Evolutionary conservation across 352 stramenopile species (phyloP).

Genomic region (Globisporangium apiculatum): DNA sequence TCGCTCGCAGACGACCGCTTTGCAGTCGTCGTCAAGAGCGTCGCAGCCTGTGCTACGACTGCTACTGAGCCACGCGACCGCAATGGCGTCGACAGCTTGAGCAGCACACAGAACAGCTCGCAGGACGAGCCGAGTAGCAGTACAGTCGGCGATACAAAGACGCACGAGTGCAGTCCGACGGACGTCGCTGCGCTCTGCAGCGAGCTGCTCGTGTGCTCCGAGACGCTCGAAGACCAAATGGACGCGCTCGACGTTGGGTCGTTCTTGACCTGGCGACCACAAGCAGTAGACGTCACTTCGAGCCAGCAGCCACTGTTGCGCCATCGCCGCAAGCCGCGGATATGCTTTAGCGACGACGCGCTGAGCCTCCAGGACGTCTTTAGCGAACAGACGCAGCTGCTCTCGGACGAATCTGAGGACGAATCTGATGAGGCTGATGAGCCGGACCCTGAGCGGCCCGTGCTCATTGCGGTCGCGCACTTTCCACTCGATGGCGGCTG

Average conservation of each 20-base stretch:
- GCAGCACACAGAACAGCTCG: constrained; percentile 1
- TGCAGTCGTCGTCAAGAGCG: background rate
- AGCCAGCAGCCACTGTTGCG: background rate
- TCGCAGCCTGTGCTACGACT: too few species aligned
- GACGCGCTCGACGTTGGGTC: constrained; percentile 11
- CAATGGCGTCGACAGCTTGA: background rate
- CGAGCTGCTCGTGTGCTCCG: constrained; percentile 8
- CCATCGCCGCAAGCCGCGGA: constrained; percentile 10
- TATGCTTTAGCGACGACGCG: constrained; percentile 6
- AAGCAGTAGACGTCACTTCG: too few species aligned
- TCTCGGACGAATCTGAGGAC: background rate
- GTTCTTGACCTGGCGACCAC: constrained; percentile 3
- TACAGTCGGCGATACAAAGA: background rate
- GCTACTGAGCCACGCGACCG: background rate
- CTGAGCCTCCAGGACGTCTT: constrained; percentile 5
- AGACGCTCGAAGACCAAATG: constrained; percentile 14
- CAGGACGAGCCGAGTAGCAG: background rate
- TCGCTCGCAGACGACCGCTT: constrained; percentile 7
- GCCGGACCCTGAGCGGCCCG: background rate
- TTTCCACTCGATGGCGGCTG: constrained; percentile 7
- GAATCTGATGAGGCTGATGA: too few species aligned
- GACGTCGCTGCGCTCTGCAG: constrained; percentile 9
- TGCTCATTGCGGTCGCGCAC: constrained; percentile 2
- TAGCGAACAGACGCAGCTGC: constrained; percentile 5
- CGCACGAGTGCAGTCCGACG: constrained; percentile 5